Base-by-base conservation (phyloP, 768 basidiomycete genomes). In the Terana coerulea region DNA sequence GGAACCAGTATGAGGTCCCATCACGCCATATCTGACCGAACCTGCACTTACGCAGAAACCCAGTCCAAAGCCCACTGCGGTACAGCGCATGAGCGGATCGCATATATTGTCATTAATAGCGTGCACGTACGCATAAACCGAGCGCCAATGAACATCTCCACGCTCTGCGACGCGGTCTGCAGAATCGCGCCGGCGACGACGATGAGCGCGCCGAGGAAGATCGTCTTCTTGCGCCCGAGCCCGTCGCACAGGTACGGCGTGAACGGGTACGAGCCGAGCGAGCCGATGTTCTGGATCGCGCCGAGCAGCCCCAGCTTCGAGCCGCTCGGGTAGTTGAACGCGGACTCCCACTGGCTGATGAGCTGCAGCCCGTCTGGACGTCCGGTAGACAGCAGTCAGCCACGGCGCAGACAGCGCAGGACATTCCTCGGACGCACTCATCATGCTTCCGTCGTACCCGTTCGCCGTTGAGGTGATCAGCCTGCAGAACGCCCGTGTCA, bases 61-160 rank as follows among this genome's bases (percentile, higher is more conserved):
- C 15, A 46, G 29, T 19, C 45, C 45, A 14, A 46, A 46, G 19
- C 45, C 45, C 19, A 46, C 45, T 46, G 29, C 19, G 14, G 49
- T 43, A 12, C 50, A 51, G 51, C 28, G 57, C 47, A n/a, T 37
- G 7, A 21, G 22, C 10, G 15, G n/a, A 37, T 6, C 17, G 9
- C 14, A 51, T 14, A 9, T 21, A 25, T n/a, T n/a, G n/a, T n/a
- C n/a, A n/a, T n/a, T n/a, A n/a, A n/a, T 31, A 8, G 36, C 24
- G 30, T 25, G 44, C 21, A 72, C 68, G 45, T 56, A 80, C 75
- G 28, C 45, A 46, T 46, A 31, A 46, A 46, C 12, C 87, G 84
- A 64, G 88, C 83, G 55, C 84, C 85, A 58, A 90, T 86, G 73
- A 90, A 90, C 83, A 88, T 86, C 54, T 78, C 79, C 21, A 87